Base-by-base conservation (phyloP, 1,139 yeast species). In the Insectozyma bohioensis region DNA sequence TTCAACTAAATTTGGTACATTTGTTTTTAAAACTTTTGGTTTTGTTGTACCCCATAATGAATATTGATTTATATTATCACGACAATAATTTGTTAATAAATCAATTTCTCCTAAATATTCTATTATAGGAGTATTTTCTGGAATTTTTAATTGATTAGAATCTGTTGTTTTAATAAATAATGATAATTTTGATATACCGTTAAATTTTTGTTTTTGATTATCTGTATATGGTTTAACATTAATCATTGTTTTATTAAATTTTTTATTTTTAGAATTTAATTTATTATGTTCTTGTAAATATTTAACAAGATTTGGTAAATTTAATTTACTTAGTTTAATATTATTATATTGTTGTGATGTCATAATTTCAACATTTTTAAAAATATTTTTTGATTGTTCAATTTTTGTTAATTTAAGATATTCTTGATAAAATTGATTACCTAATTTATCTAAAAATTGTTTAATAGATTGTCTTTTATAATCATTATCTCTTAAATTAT, bases 21-120 rank as follows among this genome's bases (percentile, higher is more conserved):
- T 74, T 60, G 47, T 43, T 34, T 56, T 62, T 24, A 81, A 56
- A 1, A 86, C 95, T 36, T 78, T 78, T 2, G 94, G 92, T 49
- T 88, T 88, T 9, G 95, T 80, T 12, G 87, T 78, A 0, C 96
- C 96, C 75, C 88, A 78, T n/a, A 74, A 56, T 40, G 78, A 60
- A 54, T 87, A 90, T 51, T 87, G 95, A 54, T 90, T 92, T 34
- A 79, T 65, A 7, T 77, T 68, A 46, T 86, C 85, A 6, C 58
- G 52, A 20, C 75, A 69, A 52, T 88, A 90, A 45, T 74, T 75
- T 14, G 69, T 67, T 42, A 79, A 79, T 31, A 75, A 65, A 46
- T 80, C 82, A 5, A 88, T 56, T 42, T 85, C 94, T 6, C 97
- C 97, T 9, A 79, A 56, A 42, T 79, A 72, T 47, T 86, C 92